Conservation (phyloP, 345 rosid species). For the Odontarrhena argentea region DNA sequence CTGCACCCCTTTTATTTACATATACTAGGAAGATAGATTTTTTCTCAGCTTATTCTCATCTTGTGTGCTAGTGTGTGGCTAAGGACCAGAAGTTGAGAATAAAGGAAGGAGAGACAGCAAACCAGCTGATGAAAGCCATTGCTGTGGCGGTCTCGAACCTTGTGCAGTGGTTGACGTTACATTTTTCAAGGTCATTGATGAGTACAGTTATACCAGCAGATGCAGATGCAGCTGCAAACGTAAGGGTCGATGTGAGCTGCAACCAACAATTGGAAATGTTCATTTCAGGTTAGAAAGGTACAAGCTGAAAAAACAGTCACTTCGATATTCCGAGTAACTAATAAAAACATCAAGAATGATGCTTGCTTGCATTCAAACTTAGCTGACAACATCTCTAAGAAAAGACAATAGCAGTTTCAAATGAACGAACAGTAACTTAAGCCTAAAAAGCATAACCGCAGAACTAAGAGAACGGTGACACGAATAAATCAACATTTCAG, state of each 20-base stretch:
- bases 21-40: conserved; percentile 1
- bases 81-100: conserved; percentile 73
- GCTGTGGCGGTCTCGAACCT: conserved; percentile 71
- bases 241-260: conserved; percentile 73
- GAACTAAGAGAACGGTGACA: too few relatives aligned
- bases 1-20: conserved; percentile 29
- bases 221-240: conserved; percentile 77
- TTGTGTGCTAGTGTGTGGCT: conserved; percentile 52
- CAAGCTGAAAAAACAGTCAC: neutral
- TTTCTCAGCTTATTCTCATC: neutral
- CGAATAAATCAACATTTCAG: neutral
- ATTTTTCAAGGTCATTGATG: conserved; percentile 53
- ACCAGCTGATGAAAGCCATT: conserved; percentile 81
- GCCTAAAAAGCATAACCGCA: too few relatives aligned
- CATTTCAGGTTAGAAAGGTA: too few relatives aligned
- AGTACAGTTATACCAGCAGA: conserved; percentile 81
- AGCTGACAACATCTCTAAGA: too few relatives aligned
- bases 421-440: too few relatives aligned
- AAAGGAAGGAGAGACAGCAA: conserved; percentile 62
- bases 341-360: conserved; percentile 10
- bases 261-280: conserved; percentile 29
- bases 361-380: neutral
- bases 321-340: neutral
- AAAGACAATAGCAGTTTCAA: neutral
- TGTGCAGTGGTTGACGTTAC: conserved; percentile 58